These are phyloP conservation scores for Kwoniella sp. DNA, from an alignment of 768 basidiomycete genomes.

Conservation along the genomic window DNA sequence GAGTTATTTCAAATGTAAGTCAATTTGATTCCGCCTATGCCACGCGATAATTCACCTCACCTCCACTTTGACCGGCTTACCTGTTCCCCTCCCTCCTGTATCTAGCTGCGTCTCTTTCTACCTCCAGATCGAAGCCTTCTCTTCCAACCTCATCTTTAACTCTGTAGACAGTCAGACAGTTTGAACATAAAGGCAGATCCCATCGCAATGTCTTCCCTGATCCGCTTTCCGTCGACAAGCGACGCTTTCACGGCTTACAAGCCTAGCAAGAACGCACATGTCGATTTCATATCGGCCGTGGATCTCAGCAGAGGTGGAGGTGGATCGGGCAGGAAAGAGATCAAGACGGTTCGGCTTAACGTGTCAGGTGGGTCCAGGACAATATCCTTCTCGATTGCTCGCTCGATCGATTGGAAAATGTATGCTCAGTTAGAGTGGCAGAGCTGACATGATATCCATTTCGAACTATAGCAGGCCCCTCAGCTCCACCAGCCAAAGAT, in stretches of 20 bases:
- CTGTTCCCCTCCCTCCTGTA: neutral
- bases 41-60: neutral
- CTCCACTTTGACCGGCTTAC: neutral
- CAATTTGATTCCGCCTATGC: no score
- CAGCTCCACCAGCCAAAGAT: constrained; percentile 22
- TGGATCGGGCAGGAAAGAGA: constrained; percentile 15
- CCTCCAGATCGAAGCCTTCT: no score
- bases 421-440: no score
- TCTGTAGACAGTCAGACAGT: no score
- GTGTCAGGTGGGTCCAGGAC: constrained; percentile 17
- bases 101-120: no score
- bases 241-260: constrained; percentile 37
- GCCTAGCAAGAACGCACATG: constrained; percentile 41
- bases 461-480: neutral
- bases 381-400: neutral
- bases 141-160: no score
- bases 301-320: constrained; percentile 20
- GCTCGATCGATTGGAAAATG: no score
- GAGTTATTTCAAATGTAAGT: neutral
- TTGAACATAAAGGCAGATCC: no score
- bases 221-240: constrained; percentile 14
- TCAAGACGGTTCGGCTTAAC: constrained; percentile 25
- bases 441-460: neutral
- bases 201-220: constrained; percentile 18
- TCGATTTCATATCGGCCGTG: constrained; percentile 32